A percentile compares a stretch with the other conserved stretches of the same genome.
phyloP scores from a whole-genome alignment of 495 filamentous ascomycete species.

The Aspergillus indologenus region DNA sequence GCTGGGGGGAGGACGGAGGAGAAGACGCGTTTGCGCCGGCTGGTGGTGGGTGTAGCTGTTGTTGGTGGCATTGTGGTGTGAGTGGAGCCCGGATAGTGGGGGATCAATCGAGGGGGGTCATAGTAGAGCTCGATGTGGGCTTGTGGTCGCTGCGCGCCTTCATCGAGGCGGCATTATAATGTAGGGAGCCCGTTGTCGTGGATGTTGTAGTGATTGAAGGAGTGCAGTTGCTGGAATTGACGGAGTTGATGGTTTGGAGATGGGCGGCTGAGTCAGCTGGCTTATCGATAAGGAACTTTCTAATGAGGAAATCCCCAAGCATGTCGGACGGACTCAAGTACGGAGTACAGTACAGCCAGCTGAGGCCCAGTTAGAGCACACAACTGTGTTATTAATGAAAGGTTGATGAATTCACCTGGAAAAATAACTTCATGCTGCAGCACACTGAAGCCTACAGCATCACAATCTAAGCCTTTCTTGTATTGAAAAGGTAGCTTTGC shows the following conservation, averaged over 20 bases:
- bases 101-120: neutral
- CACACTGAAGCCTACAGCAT: no score
- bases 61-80: neutral
- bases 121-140: neutral
- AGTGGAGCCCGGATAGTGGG: neutral
- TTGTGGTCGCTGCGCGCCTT: neutral
- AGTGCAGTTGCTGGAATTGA: neutral
- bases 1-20: constrained; percentile 52
- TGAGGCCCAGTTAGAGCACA: no score
- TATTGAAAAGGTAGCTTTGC: no score
- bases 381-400: no score
- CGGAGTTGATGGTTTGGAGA: neutral
- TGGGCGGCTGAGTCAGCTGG: constrained; percentile 11
- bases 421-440: no score
- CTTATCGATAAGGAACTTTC: constrained; percentile 21
- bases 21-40: constrained; percentile 45
- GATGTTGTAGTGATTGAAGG: neutral
- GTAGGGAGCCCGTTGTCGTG: neutral
- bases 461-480: no score
- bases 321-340: neutral
- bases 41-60: constrained; percentile 25
- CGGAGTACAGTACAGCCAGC: no score
- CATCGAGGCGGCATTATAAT: neutral
- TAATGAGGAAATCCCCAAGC: constrained; percentile 2
- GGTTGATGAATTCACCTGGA: no score